Evolutionary conservation across 116 monocot genomes (phyloP), one percentile per base, ranked within the genome.

Genomic region (Thalassia testudinum): DNA sequence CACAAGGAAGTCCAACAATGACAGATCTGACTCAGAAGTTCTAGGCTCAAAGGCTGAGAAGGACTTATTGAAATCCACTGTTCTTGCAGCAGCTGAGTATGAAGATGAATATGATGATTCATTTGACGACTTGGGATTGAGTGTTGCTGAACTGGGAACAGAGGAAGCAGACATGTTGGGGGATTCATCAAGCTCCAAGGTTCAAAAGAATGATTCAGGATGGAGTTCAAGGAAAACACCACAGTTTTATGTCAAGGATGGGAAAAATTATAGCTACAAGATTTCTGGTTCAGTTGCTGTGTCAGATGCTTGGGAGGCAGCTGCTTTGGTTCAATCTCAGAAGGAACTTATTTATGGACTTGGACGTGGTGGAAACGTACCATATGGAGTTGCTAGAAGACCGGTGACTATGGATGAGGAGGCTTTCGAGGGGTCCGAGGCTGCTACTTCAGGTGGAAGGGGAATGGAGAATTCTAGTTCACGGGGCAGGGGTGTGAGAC

Each of bases 101-200:
- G 89, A 95, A 13, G 95, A 95, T 29, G 95, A 95, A 45, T 95
- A 95, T 52, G 97, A 97, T 65, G 97, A 97, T 60, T 97, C 97
- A 15, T 97, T 97, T 51, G 97, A 97, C 56, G 97, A 97, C 45
- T 67, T 97, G 14, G 85, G 89, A 25, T 62, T 85, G 21, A 79
- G 75, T 52, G 52, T 77, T 37, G 81, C 68, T 12, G 97, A 82
- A 62, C 74, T 88, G 23, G 81, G 79, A 52, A 70, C 62, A 22
- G 88, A 81, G 57, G 81, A 77, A 62, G 56, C 72, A 16, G 82
- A 95, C 54, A 65, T 52, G 21, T 44, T 57, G 18, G 67, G 54
- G 37, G 66, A 76, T 49, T 24, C 23, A 48, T 53, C 30, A 16
- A 62, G 43, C 18, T 58, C 68, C 5, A 75, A 70, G 20, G 14